phyloP scores from a whole-genome alignment of 208 protist species.

The Wallacemonas sp. region DNA sequence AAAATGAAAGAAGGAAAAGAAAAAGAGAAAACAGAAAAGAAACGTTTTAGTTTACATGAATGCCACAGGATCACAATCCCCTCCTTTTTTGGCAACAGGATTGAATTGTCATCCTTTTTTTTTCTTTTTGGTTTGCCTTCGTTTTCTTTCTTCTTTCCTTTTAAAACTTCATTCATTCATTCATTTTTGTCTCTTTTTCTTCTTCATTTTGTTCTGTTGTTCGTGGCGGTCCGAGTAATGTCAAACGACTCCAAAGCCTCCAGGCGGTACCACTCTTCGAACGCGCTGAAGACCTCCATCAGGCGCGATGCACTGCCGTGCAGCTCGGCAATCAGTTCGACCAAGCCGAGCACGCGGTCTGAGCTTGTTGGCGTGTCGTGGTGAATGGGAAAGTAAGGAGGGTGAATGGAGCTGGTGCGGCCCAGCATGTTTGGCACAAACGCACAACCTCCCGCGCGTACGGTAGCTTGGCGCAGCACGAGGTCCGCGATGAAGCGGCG shows the following conservation, averaged over 20 bases:
- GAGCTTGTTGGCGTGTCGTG: neutral
- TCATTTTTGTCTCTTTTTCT: neutral
- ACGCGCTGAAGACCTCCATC: slow-evolving; percentile 50
- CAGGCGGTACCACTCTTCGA: slow-evolving; percentile 83
- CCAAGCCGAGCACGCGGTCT: slow-evolving; percentile 19
- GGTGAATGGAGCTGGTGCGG: slow-evolving; percentile 6
- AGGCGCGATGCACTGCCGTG: slow-evolving; percentile 33
- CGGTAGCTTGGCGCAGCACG: slow-evolving; percentile 16
- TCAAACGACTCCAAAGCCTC: slow-evolving; percentile 60
- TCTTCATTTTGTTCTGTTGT: neutral
- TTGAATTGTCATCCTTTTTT: too few species aligned
- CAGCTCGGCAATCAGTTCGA: slow-evolving; percentile 47
- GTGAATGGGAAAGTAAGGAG: slow-evolving; percentile 4
- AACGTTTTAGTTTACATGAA: too few species aligned
- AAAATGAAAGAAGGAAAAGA: neutral
- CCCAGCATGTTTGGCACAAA: slow-evolving; percentile 28
- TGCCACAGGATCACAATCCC: too few species aligned
- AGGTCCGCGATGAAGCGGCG: slow-evolving; percentile 45
- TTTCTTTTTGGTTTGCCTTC: neutral
- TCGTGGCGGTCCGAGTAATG: neutral
- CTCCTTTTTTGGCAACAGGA: too few species aligned
- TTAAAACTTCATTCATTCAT: too few species aligned
- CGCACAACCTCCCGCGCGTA: slow-evolving; percentile 22
- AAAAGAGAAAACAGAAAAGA: too few species aligned
- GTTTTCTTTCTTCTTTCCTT: neutral